Evolutionary conservation across 495 filamentous ascomycete genomes (phyloP), one percentile per base, ranked within the genome.

Genomic region (Penicillium fimorum): DNA sequence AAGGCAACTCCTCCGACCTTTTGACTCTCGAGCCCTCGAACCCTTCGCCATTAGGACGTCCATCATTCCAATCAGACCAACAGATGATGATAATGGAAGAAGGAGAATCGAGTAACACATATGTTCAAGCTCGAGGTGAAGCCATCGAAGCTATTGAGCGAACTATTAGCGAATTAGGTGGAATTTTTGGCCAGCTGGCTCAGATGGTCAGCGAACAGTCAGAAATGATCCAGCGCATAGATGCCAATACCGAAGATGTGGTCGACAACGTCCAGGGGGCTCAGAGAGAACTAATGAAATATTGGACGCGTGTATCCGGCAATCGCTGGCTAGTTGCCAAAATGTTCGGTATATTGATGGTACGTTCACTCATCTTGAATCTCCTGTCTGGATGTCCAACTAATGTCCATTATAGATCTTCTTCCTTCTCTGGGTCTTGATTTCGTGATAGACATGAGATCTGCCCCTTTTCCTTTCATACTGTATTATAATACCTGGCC

Each of bases 321-420:
- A 98, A 97, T 78, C 82, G 94, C 64, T 97, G 95, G 94, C 75
- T 98, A 46, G 84, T 98, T 50, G 95, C 92, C 15, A 97, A 97
- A 82, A 98, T 98, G 95, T 96, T 98, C 82, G 94, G 94, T 53
- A 89, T 89, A 64, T 67, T 88, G 63, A 87, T 88, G 84, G 82
- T 88, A 64, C 60, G 76, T 72, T 25, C 25, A 9, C 8, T 35
- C 10, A 4, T 56, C 4, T n/a, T 33, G 27, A 22, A 13, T 38
- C 9, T 35, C 35, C 45, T 27, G 24, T 12, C n/a, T 4, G 24
- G 4, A 30, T 10, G 40, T 1, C 4, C 10, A 47, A 42, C 66
- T 75, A 56, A 76, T 55, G 13, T 9, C 10, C n/a, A 0, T n/a
- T 40, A 20, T 42, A 79, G 74, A 78, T 79, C 64, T 80, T 84